Percentiles rank a stretch among this genome's conserved stretches.
phyloP scores from a whole-genome alignment of 257 asterid species.

The Solanum microdontum region DNA sequence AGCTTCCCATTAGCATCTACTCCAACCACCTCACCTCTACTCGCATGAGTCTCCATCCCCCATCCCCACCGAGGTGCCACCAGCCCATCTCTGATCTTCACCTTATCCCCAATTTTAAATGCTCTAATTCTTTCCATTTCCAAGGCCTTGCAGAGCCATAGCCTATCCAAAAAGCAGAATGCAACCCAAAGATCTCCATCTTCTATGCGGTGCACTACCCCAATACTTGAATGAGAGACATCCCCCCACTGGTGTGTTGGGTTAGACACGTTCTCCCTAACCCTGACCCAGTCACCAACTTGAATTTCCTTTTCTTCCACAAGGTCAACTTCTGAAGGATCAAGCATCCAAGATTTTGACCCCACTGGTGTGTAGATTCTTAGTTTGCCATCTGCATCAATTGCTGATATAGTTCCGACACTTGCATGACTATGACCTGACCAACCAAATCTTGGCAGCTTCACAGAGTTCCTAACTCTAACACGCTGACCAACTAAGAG shows the following conservation, averaged over 20 bases:
- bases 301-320: slow-evolving; percentile 58
- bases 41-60: slow-evolving; percentile 98
- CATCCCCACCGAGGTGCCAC: slow-evolving; percentile 94
- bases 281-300: slow-evolving; percentile 80
- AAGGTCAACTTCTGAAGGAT: slow-evolving; percentile 80
- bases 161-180: slow-evolving; percentile 77
- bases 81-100: slow-evolving; percentile 66
- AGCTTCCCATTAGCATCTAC: slow-evolving; percentile 92
- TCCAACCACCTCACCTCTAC: slow-evolving; percentile 86
- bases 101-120: slow-evolving; percentile 69
- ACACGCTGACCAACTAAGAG: slow-evolving; percentile 60
- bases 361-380: slow-evolving; percentile 88
- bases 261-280: slow-evolving; percentile 35
- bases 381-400: slow-evolving; percentile 89
- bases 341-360: slow-evolving; percentile 78
- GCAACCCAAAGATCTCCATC: slow-evolving; percentile 82
- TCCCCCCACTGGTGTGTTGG: slow-evolving; percentile 97
- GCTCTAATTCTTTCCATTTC: slow-evolving; percentile 71
- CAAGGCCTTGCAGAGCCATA: slow-evolving; percentile 76
- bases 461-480: slow-evolving; percentile 44
- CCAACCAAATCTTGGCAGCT: slow-evolving; percentile 96
- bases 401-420: slow-evolving; percentile 68
- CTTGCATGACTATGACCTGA: slow-evolving; percentile 77
- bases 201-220: slow-evolving; percentile 91
- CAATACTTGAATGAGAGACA: slow-evolving; percentile 51